Conservation (phyloP, 805 yeast genomes). For the Ogataea trehaloabstinens region DNA sequence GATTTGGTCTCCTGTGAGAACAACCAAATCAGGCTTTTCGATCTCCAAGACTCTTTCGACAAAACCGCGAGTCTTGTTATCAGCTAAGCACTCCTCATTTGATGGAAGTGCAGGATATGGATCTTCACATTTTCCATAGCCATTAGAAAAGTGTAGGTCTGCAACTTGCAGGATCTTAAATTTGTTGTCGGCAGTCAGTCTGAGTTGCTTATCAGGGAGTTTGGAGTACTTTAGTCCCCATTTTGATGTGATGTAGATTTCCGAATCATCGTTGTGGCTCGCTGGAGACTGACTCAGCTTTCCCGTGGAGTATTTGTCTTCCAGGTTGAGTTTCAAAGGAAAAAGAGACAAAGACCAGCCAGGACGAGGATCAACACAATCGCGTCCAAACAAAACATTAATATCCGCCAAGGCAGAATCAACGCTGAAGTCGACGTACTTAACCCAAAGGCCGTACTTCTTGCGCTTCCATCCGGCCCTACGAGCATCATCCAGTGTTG, state of each 20-base stretch:
- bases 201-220: conserved; percentile 7
- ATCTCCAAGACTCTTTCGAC: conserved; percentile 60
- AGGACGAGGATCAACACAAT: conserved; percentile 74
- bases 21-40: conserved; percentile 83
- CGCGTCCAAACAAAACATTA: conserved; percentile 69
- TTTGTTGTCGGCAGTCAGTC: conserved; percentile 36
- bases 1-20: conserved; percentile 88
- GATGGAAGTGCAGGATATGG: conserved; percentile 49
- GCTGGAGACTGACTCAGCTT: conserved; percentile 5
- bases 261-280: conserved; percentile 13
- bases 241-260: conserved; percentile 35
- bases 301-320: conserved; percentile 9
- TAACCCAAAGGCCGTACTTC: conserved; percentile 58
- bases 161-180: conserved; percentile 87
- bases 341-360: conserved; percentile 46
- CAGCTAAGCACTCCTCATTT: conserved; percentile 67
- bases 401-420: conserved; percentile 50
- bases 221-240: conserved; percentile 17
- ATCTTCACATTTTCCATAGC: conserved; percentile 76
- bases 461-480: conserved; percentile 46
- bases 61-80: conserved; percentile 63
- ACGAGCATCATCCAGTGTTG: conserved; percentile 2
- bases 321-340: conserved; percentile 9
- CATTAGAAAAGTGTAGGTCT: conserved; percentile 88
- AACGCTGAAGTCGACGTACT: conserved; percentile 39